Conservation (phyloP, 176 grass and related monocot genomes). For the Aegilops longissima region DNA sequence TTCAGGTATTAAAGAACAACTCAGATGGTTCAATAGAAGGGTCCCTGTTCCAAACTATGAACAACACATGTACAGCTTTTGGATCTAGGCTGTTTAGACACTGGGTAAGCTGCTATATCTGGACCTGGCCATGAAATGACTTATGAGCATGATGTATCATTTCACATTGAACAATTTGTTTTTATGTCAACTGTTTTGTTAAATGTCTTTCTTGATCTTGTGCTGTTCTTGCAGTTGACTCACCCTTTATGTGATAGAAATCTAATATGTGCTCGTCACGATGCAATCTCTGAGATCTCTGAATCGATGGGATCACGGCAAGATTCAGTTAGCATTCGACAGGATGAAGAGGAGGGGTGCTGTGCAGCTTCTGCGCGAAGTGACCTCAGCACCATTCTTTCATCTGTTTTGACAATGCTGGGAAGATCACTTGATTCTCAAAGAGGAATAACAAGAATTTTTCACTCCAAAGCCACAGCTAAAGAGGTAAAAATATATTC, state of each 20-base stretch:
- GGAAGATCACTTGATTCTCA: constrained; percentile 83
- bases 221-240: constrained; percentile 61
- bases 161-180: not conserved
- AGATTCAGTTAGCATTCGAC: constrained; percentile 35
- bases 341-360: constrained; percentile 17
- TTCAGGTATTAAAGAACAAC: constrained; percentile 89
- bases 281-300: constrained; percentile 86
- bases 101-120: constrained; percentile 60
- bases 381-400: constrained; percentile 67
- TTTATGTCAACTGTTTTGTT: not conserved
- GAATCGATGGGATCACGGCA: constrained; percentile 65
- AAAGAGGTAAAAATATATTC: constrained; percentile 55
- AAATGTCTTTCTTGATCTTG: constrained; percentile 17
- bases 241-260: constrained; percentile 80
- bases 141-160: constrained; percentile 5
- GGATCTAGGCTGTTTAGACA: constrained; percentile 87
- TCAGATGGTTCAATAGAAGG: constrained; percentile 81
- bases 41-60: constrained; percentile 83
- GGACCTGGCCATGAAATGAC: not conserved
- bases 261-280: constrained; percentile 78
- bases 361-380: constrained; percentile 34
- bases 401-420: constrained; percentile 65
- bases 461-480: constrained; percentile 77
- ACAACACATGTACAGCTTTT: constrained; percentile 85
- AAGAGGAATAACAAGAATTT: constrained; percentile 91